Conservation (phyloP, 1,284 basidiomycete species). For the Athelia psychrophila region DNA sequence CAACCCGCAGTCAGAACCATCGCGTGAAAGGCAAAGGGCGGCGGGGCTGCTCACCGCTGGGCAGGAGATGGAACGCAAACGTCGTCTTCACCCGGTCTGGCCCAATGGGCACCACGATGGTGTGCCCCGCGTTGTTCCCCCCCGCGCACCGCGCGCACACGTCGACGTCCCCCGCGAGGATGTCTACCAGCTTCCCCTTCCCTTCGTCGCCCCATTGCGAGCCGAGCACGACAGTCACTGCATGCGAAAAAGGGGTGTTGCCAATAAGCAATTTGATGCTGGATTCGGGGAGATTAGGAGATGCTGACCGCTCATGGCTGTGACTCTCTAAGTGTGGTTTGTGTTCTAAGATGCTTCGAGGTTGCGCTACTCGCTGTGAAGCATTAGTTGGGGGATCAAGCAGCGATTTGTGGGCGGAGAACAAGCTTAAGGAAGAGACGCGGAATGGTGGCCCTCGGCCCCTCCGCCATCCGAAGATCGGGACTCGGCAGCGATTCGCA, state of each 20-base stretch:
- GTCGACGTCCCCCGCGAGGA: conserved; percentile 86
- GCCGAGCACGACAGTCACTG: conserved; percentile 80
- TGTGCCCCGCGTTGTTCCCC: conserved; percentile 98
- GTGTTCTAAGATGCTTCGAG: neutral
- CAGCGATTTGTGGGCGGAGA: neutral
- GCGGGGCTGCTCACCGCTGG: conserved; percentile 71
- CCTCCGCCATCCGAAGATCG: neutral
- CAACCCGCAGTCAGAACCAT: neutral
- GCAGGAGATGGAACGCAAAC: conserved; percentile 95
- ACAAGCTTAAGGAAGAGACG: neutral
- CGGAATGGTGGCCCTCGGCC: neutral
- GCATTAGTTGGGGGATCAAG: neutral
- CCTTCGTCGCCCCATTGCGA: conserved; percentile 97
- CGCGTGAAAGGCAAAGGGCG: neutral
- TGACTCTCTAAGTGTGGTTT: no score
- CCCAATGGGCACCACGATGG: conserved; percentile 84
- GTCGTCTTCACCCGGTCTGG: conserved; percentile 73
- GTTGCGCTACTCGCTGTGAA: neutral
- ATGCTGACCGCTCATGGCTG: conserved; percentile 20
- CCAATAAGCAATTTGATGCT: no score
- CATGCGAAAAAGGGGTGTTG: no score
- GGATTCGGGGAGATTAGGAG: no score
- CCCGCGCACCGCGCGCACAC: conserved; percentile 96
- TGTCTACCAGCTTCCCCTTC: conserved; percentile 95
- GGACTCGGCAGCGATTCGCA: no score